Base-by-base conservation (phyloP, 192 early-diverging fungal species). In the Podila epicladia region DNA sequence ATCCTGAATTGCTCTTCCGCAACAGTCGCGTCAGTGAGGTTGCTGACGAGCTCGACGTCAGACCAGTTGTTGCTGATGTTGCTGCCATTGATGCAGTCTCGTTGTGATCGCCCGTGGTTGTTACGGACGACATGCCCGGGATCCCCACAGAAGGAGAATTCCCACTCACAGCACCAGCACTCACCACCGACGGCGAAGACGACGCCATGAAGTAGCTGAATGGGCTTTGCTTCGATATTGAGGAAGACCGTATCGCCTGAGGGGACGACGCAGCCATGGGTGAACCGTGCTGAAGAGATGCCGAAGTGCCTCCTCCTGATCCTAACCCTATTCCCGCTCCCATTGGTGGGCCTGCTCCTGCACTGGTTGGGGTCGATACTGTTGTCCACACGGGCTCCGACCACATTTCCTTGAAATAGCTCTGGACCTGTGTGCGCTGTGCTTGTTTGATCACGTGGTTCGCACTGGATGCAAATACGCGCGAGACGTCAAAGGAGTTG, bases 321-420 rank as follows among this genome's bases (percentile, higher is more conserved):
- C 58, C 9, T n/a, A n/a, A 37, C 1, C 45, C 37, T 24, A 53
- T 55, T 55, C 50, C 17, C 33, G 33, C 26, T 29, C 29, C 29
- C 29, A 29, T 29, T 3, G 29, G 29, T 32, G 55, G 28, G 33
- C 61, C 1, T 28, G 64, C 6, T 24, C 35, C 35, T 37, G 35
- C 35, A 37, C 35, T 37, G 35, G 35, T 37, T 37, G 35, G 35
- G 35, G 64, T 50, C 41, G 12, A 58, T 37, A 51, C 58, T 0
- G 71, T 73, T 15, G 77, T 80, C 77, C 77, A 80, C n/a, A 80
- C 58, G 29, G 64, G 51, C 28, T 80, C 71, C 5, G 70, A 48
- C 31, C 71, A 80, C 24, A 80, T 60, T 26, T 80, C 77, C 58
- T 80, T 80, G 49, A 80, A 80, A 80, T 69, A 28, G 35, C 28